Conservation (phyloP, 345 rosid genomes). For the Combretum micranthum region DNA sequence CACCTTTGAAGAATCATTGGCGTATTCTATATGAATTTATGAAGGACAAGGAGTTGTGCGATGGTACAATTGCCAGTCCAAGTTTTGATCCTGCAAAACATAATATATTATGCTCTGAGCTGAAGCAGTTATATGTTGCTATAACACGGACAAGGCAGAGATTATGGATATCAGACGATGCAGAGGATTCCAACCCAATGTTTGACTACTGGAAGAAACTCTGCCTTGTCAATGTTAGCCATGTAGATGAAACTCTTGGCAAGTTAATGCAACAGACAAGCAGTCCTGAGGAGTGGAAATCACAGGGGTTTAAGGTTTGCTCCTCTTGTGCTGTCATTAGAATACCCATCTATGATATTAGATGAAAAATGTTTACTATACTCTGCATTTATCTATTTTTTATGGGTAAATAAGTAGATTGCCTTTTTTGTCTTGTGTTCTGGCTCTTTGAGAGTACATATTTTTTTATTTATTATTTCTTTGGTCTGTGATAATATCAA, state of each 20-base stretch:
- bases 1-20: slow-evolving; percentile 40
- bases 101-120: slow-evolving; percentile 37
- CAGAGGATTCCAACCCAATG: slow-evolving; percentile 31
- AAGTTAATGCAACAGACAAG: slow-evolving; percentile 36
- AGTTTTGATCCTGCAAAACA: slow-evolving; percentile 28
- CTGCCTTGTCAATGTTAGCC: slow-evolving; percentile 27
- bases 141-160: slow-evolving; percentile 50
- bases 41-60: slow-evolving; percentile 9
- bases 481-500: not conserved
- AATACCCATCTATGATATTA: not conserved
- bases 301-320: slow-evolving; percentile 34
- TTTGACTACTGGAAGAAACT: slow-evolving; percentile 13
- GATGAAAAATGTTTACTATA: not conserved
- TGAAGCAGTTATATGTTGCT: slow-evolving; percentile 24
- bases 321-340: not conserved
- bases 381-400: not conserved
- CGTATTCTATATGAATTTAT: slow-evolving; percentile 36
- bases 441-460: too few species aligned
- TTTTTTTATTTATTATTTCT: not conserved
- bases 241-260: slow-evolving; percentile 28
- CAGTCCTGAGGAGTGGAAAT: slow-evolving; percentile 44
- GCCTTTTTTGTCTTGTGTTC: too few species aligned
- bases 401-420: too few species aligned
- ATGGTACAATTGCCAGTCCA: slow-evolving; percentile 6
- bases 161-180: slow-evolving; percentile 45